Evolutionary conservation across 2,329 filamentous ascomycete genomes (phyloP), one percentile per base, ranked within the genome.

Genomic region (Ceratocystis cacaofunesta): DNA sequence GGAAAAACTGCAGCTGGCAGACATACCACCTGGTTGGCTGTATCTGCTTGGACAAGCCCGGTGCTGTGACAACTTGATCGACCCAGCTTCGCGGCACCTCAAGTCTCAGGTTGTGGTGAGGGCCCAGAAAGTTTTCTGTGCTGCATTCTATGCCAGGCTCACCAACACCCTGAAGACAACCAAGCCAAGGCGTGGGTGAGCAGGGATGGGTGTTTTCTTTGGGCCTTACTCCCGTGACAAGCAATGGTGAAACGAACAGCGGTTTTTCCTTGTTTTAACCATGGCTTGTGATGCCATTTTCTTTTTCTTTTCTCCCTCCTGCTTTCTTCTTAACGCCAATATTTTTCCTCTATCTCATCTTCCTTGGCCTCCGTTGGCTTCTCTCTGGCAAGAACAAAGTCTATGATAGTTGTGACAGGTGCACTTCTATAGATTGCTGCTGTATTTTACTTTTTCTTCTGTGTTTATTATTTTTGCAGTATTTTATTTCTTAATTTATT

Each of bases 401-500:
- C 28, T 19, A 19, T 10, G 44, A 62, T 44, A 30, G 41, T 44
- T 25, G 55, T 58, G 55, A 58, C 55, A 12, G 55, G 55, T 6
- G 55, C 55, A 58, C 55, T 36, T 58, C 55, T 58, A 15, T 36
- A 22, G 55, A 25, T 25, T 52, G 8, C 25, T 52, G 48, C 22
- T 52, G 19, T 36, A 12, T 36, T 19, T 25, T 58, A 10, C 30
- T 28, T 15, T 57, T 32, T 58, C 1, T 57, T 43, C 25, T 62
- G 10, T 63, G 46, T 48, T 52, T n/a, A 43, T 46, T 50, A 57
- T 69, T 67, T 67, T 61, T 57, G 30, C 41, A 52, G 30, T 63
- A 48, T 69, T 67, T 70, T 68, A 69, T 58, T 58, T 58, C 17
- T 58, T 58, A 58, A 58, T 58, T 58, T 58, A n/a, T 58, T n/a